Conservation (phyloP, 1,284 basidiomycete genomes). For the Schizopora paradoxa region DNA sequence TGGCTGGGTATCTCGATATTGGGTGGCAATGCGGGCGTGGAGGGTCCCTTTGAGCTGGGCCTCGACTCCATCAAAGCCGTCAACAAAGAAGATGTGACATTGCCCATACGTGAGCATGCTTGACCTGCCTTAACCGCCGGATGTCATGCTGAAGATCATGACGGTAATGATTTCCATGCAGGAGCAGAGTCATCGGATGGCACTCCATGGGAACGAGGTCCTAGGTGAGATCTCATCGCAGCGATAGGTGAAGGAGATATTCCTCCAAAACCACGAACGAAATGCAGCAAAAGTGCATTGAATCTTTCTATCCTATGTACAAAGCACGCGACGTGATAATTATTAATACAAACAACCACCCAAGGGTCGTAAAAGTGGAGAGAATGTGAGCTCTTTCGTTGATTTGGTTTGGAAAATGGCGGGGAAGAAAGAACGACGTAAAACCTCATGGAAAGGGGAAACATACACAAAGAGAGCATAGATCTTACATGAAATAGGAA, state of each 20-base stretch:
- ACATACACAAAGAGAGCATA: background rate
- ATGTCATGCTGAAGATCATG: slow-evolving; percentile 5
- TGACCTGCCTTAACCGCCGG: background rate
- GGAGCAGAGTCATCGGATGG: slow-evolving; percentile 8
- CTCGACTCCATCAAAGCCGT: slow-evolving; percentile 66
- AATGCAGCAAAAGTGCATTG: background rate
- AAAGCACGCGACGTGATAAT: background rate
- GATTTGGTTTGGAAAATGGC: too few species aligned
- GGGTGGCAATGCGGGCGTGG: slow-evolving; percentile 68
- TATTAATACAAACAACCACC: too few species aligned
- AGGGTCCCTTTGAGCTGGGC: slow-evolving; percentile 71
- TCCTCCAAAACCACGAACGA: too few species aligned
- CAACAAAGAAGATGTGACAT: slow-evolving; percentile 47
- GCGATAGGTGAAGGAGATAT: too few species aligned
- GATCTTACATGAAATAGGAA: background rate
- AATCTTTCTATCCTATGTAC: background rate
- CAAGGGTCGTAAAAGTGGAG: too few species aligned
- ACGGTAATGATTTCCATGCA: background rate
- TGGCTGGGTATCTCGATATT: slow-evolving; percentile 81
- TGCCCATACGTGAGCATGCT: slow-evolving; percentile 32
- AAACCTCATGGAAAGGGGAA: background rate
- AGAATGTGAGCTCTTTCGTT: too few species aligned
- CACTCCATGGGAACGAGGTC: slow-evolving; percentile 12
- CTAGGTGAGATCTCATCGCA: too few species aligned
- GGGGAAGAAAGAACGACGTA: background rate